Evolutionary conservation across 352 stramenopile genomes (phyloP), one percentile per base, ranked within the genome.

Genomic region (Phytophthora cajani): DNA sequence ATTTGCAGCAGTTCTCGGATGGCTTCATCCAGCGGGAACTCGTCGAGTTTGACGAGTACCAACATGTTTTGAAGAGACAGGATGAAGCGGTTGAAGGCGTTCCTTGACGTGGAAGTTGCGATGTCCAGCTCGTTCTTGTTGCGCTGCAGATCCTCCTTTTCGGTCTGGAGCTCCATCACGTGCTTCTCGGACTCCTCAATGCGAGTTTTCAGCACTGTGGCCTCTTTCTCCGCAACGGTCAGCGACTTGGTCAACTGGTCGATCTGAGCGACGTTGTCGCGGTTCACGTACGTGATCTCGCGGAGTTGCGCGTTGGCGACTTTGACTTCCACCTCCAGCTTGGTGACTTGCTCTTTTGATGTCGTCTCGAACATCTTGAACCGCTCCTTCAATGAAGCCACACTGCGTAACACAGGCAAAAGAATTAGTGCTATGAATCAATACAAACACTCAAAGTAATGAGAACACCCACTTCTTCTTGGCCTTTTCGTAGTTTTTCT

Each of bases 251-350:
- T 78, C 40, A 93, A 55, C 23, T 93, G 80, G 2, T 76, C 70
- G 42, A 92, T 91, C 55, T 83, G 73, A 5, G 78, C 74, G 4
- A 85, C 74, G 44, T 94, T 92, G 63, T 93, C 87, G 8, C 85
- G 82, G 52, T 90, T 93, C 36, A 85, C 80, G 54, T 91, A 92
- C 12, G 86, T 88, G 36, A 91, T 81, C 64, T 95, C 87, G 2
- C 86, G 84, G 0, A 95, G 66, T 62, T 94, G 87, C 0, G 86
- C 80, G 21, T 71, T 85, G 9, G 83, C 80, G 12, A 93, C 85
- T 40, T 91, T 92, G 46, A 95, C 73, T 72, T 95, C 86, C n/a
- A 94, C 82, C 44, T 93, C 86, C 0, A 95, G 71, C 52, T 91
- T 93, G 0, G 80, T 90, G n/a, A 92, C 80, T 52, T 93, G 86